Evolutionary conservation across 345 rosid species (phyloP).

Genomic region (Barbarea vulgaris): DNA sequence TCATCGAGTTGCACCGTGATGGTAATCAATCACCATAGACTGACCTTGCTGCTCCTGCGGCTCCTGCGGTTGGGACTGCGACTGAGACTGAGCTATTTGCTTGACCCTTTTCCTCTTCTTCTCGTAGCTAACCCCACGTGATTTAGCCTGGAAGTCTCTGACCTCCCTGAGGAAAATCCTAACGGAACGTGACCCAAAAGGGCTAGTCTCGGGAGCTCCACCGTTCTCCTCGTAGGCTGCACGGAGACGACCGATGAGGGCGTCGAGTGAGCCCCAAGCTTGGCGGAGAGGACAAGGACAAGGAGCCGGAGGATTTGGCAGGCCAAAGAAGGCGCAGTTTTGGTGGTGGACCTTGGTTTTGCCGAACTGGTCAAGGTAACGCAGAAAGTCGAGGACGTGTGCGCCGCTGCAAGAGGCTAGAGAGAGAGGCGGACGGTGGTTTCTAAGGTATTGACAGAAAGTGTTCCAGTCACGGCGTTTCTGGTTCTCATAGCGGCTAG

Average conservation of each 20-base stretch:
- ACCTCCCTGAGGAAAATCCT: constrained; percentile 81
- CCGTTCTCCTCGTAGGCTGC: constrained; percentile 92
- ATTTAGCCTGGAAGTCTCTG: constrained; percentile 83
- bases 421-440: constrained; percentile 76
- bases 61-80: constrained; percentile 18
- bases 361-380: constrained; percentile 42
- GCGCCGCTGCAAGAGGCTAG: constrained; percentile 76
- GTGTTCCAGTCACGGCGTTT: constrained; percentile 94
- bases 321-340: constrained; percentile 78
- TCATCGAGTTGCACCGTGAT: constrained; percentile 33
- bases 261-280: constrained; percentile 97
- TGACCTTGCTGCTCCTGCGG: constrained; percentile 23
- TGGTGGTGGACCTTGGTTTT: constrained; percentile 59
- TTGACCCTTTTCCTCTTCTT: constrained; percentile 75
- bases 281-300: constrained; percentile 92
- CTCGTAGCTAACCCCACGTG: constrained; percentile 89
- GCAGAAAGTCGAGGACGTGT: constrained; percentile 79
- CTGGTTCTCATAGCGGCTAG: constrained; percentile 85
- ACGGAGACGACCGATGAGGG: constrained; percentile 85
- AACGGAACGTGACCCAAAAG: constrained; percentile 82
- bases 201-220: constrained; percentile 75
- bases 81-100: constrained; percentile 33
- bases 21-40: constrained; percentile 25
- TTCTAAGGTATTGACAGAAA: constrained; percentile 81
- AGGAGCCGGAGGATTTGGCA: constrained; percentile 84